A percentile compares a stretch with the other conserved stretches of the same genome.
Evolutionary conservation across 805 yeast species (phyloP).

Genomic region (Wickerhamomyces canadensis): DNA sequence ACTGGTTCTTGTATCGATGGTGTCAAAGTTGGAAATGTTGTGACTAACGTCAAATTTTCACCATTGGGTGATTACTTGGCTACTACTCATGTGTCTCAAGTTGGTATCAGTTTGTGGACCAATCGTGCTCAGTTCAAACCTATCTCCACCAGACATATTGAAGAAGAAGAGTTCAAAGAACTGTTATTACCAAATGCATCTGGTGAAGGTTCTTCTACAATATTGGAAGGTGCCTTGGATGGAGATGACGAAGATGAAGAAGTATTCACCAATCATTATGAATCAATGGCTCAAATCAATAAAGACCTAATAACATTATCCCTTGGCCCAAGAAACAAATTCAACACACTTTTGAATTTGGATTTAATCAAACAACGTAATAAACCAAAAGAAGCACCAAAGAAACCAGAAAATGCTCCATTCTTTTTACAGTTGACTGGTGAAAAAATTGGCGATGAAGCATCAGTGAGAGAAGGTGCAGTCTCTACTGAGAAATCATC

Average conservation of each 20-base stretch:
- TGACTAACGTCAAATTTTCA: constrained; percentile 73
- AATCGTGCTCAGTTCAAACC: constrained; percentile 80
- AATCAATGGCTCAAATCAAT: constrained; percentile 58
- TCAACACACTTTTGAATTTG: constrained; percentile 70
- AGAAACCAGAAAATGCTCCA: constrained; percentile 73
- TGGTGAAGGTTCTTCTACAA: constrained; percentile 67
- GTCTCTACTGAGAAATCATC: constrained; percentile 18
- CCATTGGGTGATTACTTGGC: constrained; percentile 89
- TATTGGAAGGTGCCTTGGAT: constrained; percentile 76
- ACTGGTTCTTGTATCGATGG: constrained; percentile 97
- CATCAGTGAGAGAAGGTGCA: constrained; percentile 37
- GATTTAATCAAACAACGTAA: constrained; percentile 83
- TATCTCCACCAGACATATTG: constrained; percentile 67
- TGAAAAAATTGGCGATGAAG: constrained; percentile 65
- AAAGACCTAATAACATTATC: constrained; percentile 66
- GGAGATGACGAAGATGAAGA: constrained; percentile 30
- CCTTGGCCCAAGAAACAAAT: constrained; percentile 68
- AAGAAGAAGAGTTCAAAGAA: constrained; percentile 64
- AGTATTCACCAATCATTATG: constrained; percentile 32
- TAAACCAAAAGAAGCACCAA: constrained; percentile 85
- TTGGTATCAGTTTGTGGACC: constrained; percentile 91
- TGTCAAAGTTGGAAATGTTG: constrained; percentile 69
- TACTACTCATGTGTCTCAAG: constrained; percentile 84
- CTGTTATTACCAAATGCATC: constrained; percentile 68
- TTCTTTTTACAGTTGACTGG: constrained; percentile 75